These are phyloP conservation scores for Amanita jacksonii DNA, from an alignment of 768 basidiomycete species.

Conservation along the genomic window DNA sequence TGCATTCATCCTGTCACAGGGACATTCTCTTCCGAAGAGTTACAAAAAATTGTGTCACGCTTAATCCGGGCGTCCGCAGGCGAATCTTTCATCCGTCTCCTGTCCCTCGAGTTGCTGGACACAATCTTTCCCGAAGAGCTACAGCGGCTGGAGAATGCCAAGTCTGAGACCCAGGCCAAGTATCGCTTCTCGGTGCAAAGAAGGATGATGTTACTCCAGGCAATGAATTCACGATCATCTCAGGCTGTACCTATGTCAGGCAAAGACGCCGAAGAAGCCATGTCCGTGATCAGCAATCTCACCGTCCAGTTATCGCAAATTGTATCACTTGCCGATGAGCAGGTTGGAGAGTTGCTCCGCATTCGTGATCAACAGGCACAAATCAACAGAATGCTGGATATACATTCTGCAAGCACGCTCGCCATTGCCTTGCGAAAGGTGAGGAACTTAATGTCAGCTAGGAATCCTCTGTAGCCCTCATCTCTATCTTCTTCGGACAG, in stretches of 20 bases:
- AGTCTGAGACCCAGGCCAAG: constrained; percentile 46
- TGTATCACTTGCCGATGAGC: constrained; percentile 46
- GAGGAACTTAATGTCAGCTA: no score
- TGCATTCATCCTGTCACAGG: constrained; percentile 21
- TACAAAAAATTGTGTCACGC: constrained; percentile 63
- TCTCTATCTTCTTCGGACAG: constrained; percentile 16
- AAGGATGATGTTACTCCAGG: constrained; percentile 63
- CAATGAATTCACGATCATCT: constrained; percentile 46
- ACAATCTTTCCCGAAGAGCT: constrained; percentile 47
- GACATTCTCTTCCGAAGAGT: constrained; percentile 50
- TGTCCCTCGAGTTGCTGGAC: constrained; percentile 55
- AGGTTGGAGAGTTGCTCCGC: constrained; percentile 46
- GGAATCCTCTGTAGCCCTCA: no score
- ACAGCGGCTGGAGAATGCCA: constrained; percentile 44
- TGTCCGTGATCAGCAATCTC: constrained; percentile 30
- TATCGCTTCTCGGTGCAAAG: constrained; percentile 61
- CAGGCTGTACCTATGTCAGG: constrained; percentile 20
- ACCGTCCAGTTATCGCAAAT: constrained; percentile 53
- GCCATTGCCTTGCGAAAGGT: constrained; percentile 70
- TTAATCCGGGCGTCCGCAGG: constrained; percentile 61
- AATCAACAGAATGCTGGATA: constrained; percentile 47
- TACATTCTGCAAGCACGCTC: constrained; percentile 69
- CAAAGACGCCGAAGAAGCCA: constrained; percentile 27
- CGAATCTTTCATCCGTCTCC: constrained; percentile 62
- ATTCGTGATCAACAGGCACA: constrained; percentile 58